A percentile compares a stretch with the other conserved stretches of the same genome.
phyloP scores from a whole-genome alignment of 2,329 filamentous ascomycete genomes.

The Pyrenophora graminea region DNA sequence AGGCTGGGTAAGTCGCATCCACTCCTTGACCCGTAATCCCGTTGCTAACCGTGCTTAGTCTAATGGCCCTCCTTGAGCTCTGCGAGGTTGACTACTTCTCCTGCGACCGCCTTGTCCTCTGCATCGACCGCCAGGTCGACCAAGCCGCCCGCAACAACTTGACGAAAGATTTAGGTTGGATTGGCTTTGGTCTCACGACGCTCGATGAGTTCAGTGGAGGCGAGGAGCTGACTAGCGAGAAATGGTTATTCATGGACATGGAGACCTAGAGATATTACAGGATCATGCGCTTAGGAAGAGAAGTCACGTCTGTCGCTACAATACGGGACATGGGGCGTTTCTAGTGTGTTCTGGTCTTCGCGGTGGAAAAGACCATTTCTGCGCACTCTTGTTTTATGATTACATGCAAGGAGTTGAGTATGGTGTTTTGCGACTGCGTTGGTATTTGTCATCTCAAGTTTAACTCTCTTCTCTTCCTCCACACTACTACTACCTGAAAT shows the following conservation, averaged over 20 bases:
- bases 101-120: slow-evolving; percentile 78
- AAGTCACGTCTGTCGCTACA: slow-evolving; percentile 4
- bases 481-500: too few species aligned
- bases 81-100: slow-evolving; percentile 72
- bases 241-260: slow-evolving; percentile 88
- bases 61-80: slow-evolving; percentile 89
- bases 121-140: slow-evolving; percentile 72
- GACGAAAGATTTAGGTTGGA: slow-evolving; percentile 86
- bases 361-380: too few species aligned
- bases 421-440: background rate
- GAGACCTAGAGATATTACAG: slow-evolving; percentile 62
- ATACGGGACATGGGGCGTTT: background rate
- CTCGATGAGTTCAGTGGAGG: slow-evolving; percentile 73
- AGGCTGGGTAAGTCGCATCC: slow-evolving; percentile 73
- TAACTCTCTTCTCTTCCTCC: too few species aligned
- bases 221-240: slow-evolving; percentile 66
- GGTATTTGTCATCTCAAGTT: too few species aligned
- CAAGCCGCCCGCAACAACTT: slow-evolving; percentile 67
- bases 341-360: too few species aligned
- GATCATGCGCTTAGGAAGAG: background rate
- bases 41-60: slow-evolving; percentile 25
- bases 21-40: background rate
- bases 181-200: slow-evolving; percentile 83
- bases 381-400: background rate
- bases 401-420: slow-evolving; percentile 8